These are phyloP conservation scores for Neoarthrinium moseri DNA, from an alignment of 2,329 filamentous ascomycete genomes.

Conservation along the genomic window DNA sequence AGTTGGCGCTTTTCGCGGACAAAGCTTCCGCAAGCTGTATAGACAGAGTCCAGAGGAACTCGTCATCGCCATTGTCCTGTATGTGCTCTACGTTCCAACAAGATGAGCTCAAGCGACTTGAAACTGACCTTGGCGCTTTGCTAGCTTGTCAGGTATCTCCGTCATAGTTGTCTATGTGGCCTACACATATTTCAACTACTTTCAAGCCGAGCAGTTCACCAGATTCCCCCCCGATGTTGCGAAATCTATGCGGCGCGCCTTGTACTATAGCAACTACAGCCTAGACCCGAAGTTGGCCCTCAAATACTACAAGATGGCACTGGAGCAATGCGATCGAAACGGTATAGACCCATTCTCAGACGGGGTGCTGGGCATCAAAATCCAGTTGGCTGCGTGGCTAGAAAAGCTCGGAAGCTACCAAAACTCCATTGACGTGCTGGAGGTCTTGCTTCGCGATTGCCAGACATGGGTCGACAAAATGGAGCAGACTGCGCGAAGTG, in stretches of 20 bases:
- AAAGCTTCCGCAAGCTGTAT: conserved; percentile 35
- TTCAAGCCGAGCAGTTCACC: conserved; percentile 55
- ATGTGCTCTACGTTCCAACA: conserved; percentile 16
- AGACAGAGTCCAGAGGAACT: conserved; percentile 43
- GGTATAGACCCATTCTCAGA: conserved; percentile 87
- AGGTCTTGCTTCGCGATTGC: conserved; percentile 72
- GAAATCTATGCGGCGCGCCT: conserved; percentile 74
- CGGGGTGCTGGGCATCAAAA: conserved; percentile 85
- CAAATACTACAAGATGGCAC: conserved; percentile 78
- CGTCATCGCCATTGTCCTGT: conserved; percentile 40
- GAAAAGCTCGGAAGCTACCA: conserved; percentile 72
- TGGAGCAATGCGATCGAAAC: conserved; percentile 69
- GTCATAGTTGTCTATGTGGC: conserved; percentile 35
- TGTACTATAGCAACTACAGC: conserved; percentile 81
- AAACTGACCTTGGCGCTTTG: conserved; percentile 19
- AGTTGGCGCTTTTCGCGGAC: conserved; percentile 34
- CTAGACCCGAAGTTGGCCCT: conserved; percentile 75
- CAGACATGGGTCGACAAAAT: conserved; percentile 57
- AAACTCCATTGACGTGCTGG: conserved; percentile 73
- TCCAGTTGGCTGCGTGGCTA: conserved; percentile 76
- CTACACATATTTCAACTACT: conserved; percentile 52
- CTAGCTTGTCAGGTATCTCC: conserved; percentile 33
- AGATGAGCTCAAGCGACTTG: neutral
- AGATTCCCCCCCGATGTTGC: conserved; percentile 69
- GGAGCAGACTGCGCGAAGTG: conserved; percentile 48